Evolutionary conservation across 2,329 filamentous ascomycete species (phyloP).

Genomic region (Penicillium sp.): DNA sequence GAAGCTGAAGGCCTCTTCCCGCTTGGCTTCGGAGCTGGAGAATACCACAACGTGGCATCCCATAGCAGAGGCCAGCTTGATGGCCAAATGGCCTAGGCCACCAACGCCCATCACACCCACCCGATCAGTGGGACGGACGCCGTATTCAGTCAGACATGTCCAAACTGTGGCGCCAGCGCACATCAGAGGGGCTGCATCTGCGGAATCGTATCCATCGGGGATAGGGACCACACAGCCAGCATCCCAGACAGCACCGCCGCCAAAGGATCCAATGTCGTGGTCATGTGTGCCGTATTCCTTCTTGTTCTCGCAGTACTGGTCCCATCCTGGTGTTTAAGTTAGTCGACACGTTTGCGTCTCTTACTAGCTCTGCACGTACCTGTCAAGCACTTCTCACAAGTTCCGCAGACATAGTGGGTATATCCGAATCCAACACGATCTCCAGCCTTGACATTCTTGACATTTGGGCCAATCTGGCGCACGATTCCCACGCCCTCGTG

Average conservation of each 20-base stretch:
- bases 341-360: not conserved
- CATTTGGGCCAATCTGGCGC: constrained; percentile 48
- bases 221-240: constrained; percentile 40
- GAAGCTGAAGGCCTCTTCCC: constrained; percentile 26
- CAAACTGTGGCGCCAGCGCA: constrained; percentile 43
- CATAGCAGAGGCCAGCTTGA: constrained; percentile 67
- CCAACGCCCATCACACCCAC: constrained; percentile 71
- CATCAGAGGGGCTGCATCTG: constrained; percentile 35
- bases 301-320: constrained; percentile 34
- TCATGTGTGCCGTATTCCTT: constrained; percentile 33
- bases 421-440: constrained; percentile 41
- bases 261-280: constrained; percentile 35
- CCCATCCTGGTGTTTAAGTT: constrained; percentile 21
- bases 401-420: constrained; percentile 33
- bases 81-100: constrained; percentile 69
- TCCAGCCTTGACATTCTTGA: constrained; percentile 48
- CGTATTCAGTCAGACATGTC: constrained; percentile 60
- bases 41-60: constrained; percentile 56
- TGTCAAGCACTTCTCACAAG: constrained; percentile 35
- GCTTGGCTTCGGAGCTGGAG: constrained; percentile 29
- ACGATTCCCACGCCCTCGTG: constrained; percentile 58
- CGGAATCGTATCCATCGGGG: constrained; percentile 31
- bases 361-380: constrained; percentile 12
- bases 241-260: constrained; percentile 33
- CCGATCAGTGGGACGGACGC: constrained; percentile 64